These are phyloP conservation scores for Saccharomycopsis hybrid DNA, from an alignment of 1,139 yeast genomes.

Conservation along the genomic window DNA sequence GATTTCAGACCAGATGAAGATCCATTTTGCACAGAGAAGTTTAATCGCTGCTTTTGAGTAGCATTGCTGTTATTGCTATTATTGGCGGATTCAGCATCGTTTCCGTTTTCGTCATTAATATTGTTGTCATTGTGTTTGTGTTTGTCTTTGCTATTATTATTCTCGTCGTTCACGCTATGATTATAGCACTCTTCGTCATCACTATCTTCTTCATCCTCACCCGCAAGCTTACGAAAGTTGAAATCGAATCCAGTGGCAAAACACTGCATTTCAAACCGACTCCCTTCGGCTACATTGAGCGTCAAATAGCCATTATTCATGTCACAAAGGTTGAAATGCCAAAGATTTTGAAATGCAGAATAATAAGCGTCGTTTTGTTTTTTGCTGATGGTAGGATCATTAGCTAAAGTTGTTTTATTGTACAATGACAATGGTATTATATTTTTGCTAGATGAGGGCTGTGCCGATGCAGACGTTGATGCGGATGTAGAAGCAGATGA, in stretches of 20 bases:
- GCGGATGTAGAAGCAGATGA: not conserved
- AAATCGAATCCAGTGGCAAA: slow-evolving; percentile 46
- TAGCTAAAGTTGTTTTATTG: slow-evolving; percentile 24
- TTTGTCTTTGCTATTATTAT: not conserved
- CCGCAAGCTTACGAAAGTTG: slow-evolving; percentile 30
- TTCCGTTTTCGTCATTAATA: slow-evolving; percentile 3
- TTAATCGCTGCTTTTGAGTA: no score
- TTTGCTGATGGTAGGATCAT: slow-evolving; percentile 27
- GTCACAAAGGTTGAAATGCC: slow-evolving; percentile 77
- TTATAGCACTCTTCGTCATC: not conserved
- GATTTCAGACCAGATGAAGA: no score
- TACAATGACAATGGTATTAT: slow-evolving; percentile 17
- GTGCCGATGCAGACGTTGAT: not conserved
- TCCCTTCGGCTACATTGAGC: slow-evolving; percentile 36
- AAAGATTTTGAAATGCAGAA: slow-evolving; percentile 60
- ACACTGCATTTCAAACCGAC: slow-evolving; percentile 35
- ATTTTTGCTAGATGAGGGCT: slow-evolving; percentile 2
- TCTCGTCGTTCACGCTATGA: not conserved
- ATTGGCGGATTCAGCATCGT: not conserved
- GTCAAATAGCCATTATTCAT: slow-evolving; percentile 39
- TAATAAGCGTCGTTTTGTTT: slow-evolving; percentile 47
- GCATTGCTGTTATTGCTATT: not conserved
- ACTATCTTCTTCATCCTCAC: slow-evolving; percentile 3
- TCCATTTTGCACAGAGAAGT: no score
- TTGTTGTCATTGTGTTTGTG: not conserved